Base-by-base conservation (phyloP, 2,329 filamentous ascomycete genomes). In the Hymenoscyphus linearis region DNA sequence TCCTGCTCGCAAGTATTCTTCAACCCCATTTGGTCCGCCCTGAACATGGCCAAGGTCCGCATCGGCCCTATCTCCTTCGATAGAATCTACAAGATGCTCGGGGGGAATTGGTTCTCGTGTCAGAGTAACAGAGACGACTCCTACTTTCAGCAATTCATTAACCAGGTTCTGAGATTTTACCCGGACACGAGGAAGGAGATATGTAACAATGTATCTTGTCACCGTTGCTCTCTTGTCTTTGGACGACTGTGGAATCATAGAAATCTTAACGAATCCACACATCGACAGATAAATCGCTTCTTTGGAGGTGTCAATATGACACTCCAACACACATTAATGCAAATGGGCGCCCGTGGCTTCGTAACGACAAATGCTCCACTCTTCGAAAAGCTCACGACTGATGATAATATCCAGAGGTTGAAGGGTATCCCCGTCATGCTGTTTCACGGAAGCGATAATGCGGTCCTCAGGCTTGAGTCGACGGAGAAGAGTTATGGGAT, bases 241-340 rank as follows among this genome's bases (percentile, higher is more conserved):
- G 85, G 85, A 37, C 80, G 76, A 31, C 70, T 76, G 73, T 89
- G 85, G 85, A 85, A 80, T 68, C 86, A 89, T 72, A 70, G 67
- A 3, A 88, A 88, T 70, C 78, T 88, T 34, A 88, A 87, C 74
- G 82, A 83, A 73, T 83, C 81, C 2, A 89, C 86, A 2, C 86
- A 88, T 72, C 74, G 79, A 0, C 80, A 85, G 68, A 80, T 87
- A 54, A 79, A 84, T 70, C 78, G 80, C 35, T 84, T 87, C 73
- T 82, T 88, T 60, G 82, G 82, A 66, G 85, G 85, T 59, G 80
- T 85, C 58, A 84, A 82, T 70, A 86, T 86, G 82, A 78, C 76
- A 1, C 74, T 82, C 62, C 76, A 87, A 56, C 71, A 78, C 37
- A 75, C 85, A 61, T 77, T 88, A 12, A 85, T 85, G 78, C 74